A percentile compares a stretch with the other conserved stretches of the same genome.
These are phyloP conservation scores for Pyrenophora seminiperda DNA, from an alignment of 2,329 filamentous ascomycete genomes.

Conservation along the genomic window DNA sequence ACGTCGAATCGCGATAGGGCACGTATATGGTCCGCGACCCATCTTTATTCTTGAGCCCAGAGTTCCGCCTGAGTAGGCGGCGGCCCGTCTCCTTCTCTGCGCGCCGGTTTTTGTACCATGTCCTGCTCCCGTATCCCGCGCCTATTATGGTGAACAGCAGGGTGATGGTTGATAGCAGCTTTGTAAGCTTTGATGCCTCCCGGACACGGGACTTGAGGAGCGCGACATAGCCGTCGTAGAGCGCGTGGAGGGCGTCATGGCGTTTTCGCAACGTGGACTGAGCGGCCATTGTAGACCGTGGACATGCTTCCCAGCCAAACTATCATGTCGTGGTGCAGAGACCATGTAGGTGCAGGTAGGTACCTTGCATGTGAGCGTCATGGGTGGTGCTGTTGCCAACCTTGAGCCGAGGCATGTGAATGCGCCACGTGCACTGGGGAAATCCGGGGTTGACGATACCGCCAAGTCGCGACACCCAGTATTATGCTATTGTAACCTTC, in stretches of 20 bases:
- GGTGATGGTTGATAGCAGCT: conserved; percentile 75
- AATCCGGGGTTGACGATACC: conserved; percentile 17
- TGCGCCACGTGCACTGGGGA: conserved; percentile 21
- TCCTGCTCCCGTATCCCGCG: conserved; percentile 76
- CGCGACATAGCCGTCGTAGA: conserved; percentile 56
- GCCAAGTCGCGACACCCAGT: not conserved
- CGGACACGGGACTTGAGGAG: conserved; percentile 59
- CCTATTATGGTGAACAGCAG: conserved; percentile 79
- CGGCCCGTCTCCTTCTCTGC: conserved; percentile 82
- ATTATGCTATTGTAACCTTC: not conserved
- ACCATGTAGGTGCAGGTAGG: conserved; percentile 8
- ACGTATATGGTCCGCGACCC: conserved; percentile 94
- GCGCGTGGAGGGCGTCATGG: conserved; percentile 52
- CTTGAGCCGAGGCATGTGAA: conserved; percentile 37
- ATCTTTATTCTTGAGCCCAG: conserved; percentile 90
- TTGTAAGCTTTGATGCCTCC: conserved; percentile 71
- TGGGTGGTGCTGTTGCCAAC: conserved; percentile 12
- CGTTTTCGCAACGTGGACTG: conserved; percentile 75
- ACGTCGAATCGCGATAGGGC: conserved; percentile 83
- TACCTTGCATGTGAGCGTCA: conserved; percentile 23
- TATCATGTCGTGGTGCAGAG: conserved; percentile 32
- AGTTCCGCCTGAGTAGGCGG: conserved; percentile 85
- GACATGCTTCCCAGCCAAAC: conserved; percentile 22
- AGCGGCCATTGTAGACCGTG: conserved; percentile 69
- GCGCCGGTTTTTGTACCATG: conserved; percentile 73